These are phyloP conservation scores for Puccinia hordei DNA, from an alignment of 1,284 basidiomycete genomes.

Conservation along the genomic window DNA sequence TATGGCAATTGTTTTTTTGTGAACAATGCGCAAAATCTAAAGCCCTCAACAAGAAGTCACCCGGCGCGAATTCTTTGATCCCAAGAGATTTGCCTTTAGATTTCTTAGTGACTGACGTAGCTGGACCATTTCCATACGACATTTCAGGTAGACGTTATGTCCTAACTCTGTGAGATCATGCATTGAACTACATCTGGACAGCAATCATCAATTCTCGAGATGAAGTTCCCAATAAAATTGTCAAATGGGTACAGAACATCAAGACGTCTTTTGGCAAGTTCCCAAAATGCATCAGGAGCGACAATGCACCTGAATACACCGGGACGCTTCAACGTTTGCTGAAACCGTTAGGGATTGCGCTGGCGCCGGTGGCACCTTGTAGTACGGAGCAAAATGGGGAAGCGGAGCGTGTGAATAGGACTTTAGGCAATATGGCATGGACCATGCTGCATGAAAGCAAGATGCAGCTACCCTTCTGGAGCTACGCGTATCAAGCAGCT, in stretches of 20 bases:
- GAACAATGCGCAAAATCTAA: too few species aligned
- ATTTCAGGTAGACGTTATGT: too few species aligned
- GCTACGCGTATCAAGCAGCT: background rate
- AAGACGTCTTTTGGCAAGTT: background rate
- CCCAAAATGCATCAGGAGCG: background rate
- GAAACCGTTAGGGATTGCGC: background rate
- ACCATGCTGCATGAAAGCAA: background rate
- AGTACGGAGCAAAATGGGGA: background rate
- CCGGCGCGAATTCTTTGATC: too few species aligned
- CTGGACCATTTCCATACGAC: too few species aligned
- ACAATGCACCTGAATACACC: constrained; percentile 9
- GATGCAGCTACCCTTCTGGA: background rate
- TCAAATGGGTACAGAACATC: background rate
- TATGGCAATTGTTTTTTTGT: too few species aligned
- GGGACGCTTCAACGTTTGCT: background rate
- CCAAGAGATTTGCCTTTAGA: too few species aligned
- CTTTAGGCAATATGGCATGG: constrained; percentile 5
- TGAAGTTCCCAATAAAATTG: too few species aligned
- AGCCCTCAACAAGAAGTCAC: too few species aligned
- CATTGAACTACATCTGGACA: too few species aligned
- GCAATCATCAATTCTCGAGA: too few species aligned
- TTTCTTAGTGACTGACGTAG: too few species aligned
- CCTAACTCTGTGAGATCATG: too few species aligned
- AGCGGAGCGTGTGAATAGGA: constrained; percentile 8
- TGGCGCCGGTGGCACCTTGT: background rate